A percentile compares a stretch with the other conserved stretches of the same genome.
These are phyloP conservation scores for Ormosia semicastrata DNA, from an alignment of 306 rosid species.

Conservation along the genomic window DNA sequence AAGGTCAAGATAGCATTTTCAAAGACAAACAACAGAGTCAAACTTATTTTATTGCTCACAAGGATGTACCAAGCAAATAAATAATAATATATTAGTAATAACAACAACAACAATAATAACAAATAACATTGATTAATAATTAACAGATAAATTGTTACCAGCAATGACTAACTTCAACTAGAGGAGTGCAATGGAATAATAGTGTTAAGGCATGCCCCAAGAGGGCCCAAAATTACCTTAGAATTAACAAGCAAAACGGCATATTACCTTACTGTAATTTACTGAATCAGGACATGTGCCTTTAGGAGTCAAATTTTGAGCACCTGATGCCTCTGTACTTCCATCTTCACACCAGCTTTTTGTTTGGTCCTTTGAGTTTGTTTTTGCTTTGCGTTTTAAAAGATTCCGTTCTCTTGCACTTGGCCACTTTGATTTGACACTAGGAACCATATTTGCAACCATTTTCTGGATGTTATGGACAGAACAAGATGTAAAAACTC, in stretches of 20 bases:
- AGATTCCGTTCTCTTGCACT: conserved; percentile 94
- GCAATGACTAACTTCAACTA: conserved; percentile 8
- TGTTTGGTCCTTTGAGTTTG: conserved; percentile 80
- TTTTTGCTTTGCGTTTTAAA: conserved; percentile 91
- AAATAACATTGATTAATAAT: neutral
- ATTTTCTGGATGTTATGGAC: conserved; percentile 77
- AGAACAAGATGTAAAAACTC: conserved; percentile 65
- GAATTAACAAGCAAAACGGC: neutral
- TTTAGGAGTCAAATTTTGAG: conserved; percentile 49
- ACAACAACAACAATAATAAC: neutral
- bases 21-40: neutral
- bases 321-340: conserved; percentile 52
- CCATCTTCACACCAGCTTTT: conserved; percentile 89
- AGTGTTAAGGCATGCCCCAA: conserved; percentile 8
- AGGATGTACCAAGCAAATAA: neutral
- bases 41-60: conserved; percentile 5
- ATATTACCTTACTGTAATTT: conserved; percentile 59
- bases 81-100: neutral
- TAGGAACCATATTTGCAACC: conserved; percentile 93
- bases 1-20: conserved; percentile 3
- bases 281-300: conserved; percentile 62
- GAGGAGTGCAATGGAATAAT: neutral
- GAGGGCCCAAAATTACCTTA: conserved; percentile 3
- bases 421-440: conserved; percentile 82
- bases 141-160: neutral